phyloP scores from a whole-genome alignment of 228 moss, liverwort and hornwort species.

The Sphagnum fallax region DNA sequence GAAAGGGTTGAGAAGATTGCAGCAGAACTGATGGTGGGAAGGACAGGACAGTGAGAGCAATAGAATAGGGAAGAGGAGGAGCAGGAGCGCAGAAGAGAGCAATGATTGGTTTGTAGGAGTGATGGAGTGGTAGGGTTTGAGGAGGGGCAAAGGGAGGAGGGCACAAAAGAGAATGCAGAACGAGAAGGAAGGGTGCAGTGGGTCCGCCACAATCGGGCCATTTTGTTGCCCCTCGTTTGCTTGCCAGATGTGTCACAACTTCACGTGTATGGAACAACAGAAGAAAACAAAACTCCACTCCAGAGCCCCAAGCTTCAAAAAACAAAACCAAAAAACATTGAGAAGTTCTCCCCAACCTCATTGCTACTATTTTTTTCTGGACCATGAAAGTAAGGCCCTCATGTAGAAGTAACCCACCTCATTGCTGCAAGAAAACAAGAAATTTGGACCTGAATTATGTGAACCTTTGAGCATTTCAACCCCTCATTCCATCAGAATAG shows the following conservation, averaged over 20 bases:
- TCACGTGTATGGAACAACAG: not conserved
- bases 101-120: not conserved
- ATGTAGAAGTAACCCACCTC: too few relatives aligned
- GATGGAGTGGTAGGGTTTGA: not conserved
- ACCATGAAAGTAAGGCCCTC: too few relatives aligned
- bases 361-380: too few relatives aligned
- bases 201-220: not conserved
- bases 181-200: not conserved
- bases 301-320: too few relatives aligned
- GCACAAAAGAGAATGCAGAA: not conserved
- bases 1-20: not conserved
- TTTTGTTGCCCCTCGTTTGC: not conserved
- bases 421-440: too few relatives aligned
- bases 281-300: too few relatives aligned
- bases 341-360: too few relatives aligned
- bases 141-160: too few relatives aligned
- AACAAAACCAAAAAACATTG: too few relatives aligned
- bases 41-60: conserved; percentile 6
- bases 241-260: not conserved
- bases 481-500: too few relatives aligned
- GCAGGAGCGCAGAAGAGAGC: conserved; percentile 4
- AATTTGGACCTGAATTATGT: too few relatives aligned
- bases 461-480: too few relatives aligned
- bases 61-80: conserved; percentile 15
- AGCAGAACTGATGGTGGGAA: conserved; percentile 1